Conservation (phyloP, 2,329 filamentous ascomycete genomes). For the Curvularia sp. region DNA sequence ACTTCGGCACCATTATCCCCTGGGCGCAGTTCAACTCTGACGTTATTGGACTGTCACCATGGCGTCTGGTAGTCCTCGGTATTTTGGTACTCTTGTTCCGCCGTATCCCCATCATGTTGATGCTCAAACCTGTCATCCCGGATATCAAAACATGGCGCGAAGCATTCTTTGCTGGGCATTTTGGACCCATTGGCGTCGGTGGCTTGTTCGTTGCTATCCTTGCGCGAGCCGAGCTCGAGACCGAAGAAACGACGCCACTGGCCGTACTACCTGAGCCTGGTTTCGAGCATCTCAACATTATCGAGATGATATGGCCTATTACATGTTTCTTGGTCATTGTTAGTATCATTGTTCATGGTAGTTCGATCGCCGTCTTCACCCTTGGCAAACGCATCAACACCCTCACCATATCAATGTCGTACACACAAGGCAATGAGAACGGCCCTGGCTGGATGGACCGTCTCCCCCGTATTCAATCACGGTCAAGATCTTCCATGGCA, state of each 20-base stretch:
- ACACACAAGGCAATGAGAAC: conserved; percentile 87
- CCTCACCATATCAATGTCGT: conserved; percentile 91
- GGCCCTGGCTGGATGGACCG: conserved; percentile 95
- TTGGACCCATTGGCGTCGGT: conserved; percentile 95
- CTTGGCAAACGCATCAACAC: conserved; percentile 98
- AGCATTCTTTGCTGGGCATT: conserved; percentile 94
- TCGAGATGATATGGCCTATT: conserved; percentile 93
- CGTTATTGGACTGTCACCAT: conserved; percentile 76
- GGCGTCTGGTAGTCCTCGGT: conserved; percentile 93
- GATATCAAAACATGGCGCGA: conserved; percentile 99
- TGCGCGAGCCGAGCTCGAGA: conserved; percentile 89
- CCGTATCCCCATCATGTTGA: conserved; percentile 92
- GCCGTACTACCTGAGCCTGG: conserved; percentile 64
- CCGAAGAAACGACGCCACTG: conserved; percentile 75
- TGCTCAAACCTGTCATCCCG: conserved; percentile 89
- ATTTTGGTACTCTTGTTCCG: conserved; percentile 94
- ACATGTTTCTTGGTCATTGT: conserved; percentile 91
- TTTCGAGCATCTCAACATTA: conserved; percentile 71
- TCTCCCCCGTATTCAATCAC: conserved; percentile 80
- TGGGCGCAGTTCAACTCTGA: conserved; percentile 88
- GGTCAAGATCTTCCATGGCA: conserved; percentile 76
- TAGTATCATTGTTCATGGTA: conserved; percentile 95
- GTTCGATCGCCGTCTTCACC: conserved; percentile 97
- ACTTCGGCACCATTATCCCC: conserved; percentile 94
- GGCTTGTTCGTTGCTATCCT: conserved; percentile 95